Base-by-base conservation (phyloP, 2,329 filamentous ascomycete species). In the Apiospora arundinis region DNA sequence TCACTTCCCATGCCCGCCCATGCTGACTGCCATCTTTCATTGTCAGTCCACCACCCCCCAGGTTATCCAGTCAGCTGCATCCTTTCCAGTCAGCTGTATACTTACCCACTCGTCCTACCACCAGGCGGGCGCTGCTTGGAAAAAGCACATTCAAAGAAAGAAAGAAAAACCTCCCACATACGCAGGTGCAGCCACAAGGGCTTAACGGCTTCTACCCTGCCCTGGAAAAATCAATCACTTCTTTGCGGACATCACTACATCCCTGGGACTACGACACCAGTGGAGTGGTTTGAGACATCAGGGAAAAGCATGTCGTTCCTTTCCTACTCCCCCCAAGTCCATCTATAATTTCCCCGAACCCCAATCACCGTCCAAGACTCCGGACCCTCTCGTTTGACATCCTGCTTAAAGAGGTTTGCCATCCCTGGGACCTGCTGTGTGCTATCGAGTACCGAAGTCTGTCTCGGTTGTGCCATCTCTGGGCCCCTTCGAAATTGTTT, bases 401-500 rank as follows among this genome's bases (percentile, higher is more conserved):
- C 56, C 56, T 63, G 37, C 56, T n/a, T 40, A 14, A 63, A 45
- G 63, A 52, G 46, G 23, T 63, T 40, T 63, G 56, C 56, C 65
- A 68, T 69, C 42, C 69, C 23, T 69, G 56, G 37, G 52, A n/a
- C 49, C 37, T 46, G 69, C 60, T 67, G 56, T 67, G 56, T 71
- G 67, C 69, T 37, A 69, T 72, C 66, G 40, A 63, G 52, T 70
- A 70, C 71, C 71, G 52, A 72, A 46, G 32, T 63, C 32, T 28
- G 32, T 63, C 56, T 46, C 66, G 66, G 42, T 40, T 68, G 66
- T 68, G 45, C 66, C 42, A 68, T 68, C 66, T 45, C 21, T 40
- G 21, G 45, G 74, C 71, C 71, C 66, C 48, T 70, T 75, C 72
- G 73, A 73, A 70, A 75, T 75, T 69, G 76, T 71, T 74, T 73